A percentile compares a stretch with the other conserved stretches of the same genome.
phyloP scores from a whole-genome alignment of 208 protist species.

The Trichomonas vaginalis region DNA sequence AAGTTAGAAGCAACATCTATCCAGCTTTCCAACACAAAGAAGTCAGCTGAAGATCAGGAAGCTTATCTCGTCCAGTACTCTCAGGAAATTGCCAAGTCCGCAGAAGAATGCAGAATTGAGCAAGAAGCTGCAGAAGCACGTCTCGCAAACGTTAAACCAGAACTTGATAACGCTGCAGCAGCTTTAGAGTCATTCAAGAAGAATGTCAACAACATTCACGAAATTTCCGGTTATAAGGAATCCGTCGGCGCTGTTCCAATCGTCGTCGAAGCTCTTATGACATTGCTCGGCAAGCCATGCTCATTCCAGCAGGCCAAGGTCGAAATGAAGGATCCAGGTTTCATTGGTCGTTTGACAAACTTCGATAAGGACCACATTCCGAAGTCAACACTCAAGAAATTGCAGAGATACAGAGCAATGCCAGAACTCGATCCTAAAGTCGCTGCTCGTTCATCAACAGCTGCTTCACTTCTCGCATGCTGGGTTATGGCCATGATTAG shows the following conservation, averaged over 20 bases:
- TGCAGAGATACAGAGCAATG: conserved; percentile 74
- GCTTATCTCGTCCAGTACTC: conserved; percentile 51
- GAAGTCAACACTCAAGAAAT: conserved; percentile 70
- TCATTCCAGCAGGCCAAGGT: conserved; percentile 85
- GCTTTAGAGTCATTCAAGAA: conserved; percentile 81
- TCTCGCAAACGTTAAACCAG: conserved; percentile 78
- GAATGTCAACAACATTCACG: conserved; percentile 69
- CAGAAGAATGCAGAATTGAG: conserved; percentile 57
- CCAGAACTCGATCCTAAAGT: conserved; percentile 65
- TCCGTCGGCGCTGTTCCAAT: conserved; percentile 72
- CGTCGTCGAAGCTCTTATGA: conserved; percentile 83
- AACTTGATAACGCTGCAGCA: conserved; percentile 70
- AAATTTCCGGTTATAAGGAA: conserved; percentile 85
- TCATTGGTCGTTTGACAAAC: conserved; percentile 75
- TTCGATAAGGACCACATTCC: conserved; percentile 85
- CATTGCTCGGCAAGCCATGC: conserved; percentile 63
- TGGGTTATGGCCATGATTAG: conserved; percentile 91
- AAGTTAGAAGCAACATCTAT: conserved; percentile 82
- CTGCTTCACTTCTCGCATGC: conserved; percentile 74
- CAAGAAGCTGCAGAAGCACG: conserved; percentile 73
- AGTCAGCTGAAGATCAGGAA: conserved; percentile 78
- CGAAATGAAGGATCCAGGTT: conserved; percentile 74
- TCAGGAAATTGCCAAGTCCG: conserved; percentile 63
- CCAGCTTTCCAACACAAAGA: conserved; percentile 76
- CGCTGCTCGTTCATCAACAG: conserved; percentile 62